Base-by-base conservation (phyloP, 768 basidiomycete species). In the Botryobasidium botryosum region DNA sequence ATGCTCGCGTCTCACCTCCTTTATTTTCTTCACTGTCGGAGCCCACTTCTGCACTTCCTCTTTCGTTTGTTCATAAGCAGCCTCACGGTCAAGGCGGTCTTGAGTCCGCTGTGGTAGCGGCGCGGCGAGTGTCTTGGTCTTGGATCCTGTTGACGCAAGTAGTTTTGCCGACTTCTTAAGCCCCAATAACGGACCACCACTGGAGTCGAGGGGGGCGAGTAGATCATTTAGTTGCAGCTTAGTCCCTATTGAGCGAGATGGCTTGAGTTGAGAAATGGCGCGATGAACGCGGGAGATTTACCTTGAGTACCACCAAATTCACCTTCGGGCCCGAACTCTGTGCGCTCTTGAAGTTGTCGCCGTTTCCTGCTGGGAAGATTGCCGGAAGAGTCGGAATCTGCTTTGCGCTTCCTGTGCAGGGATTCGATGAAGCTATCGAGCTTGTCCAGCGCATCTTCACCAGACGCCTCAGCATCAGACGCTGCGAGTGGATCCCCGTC, bases 11-110 rank as follows among this genome's bases (percentile, higher is more conserved):
- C 48, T 40, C 66, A 82, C 85, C 65, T 96, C 86, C 51, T 79
- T 78, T 52, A 99, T 88, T 18, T 74, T 72, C 59, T 82, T 84
- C 80, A 96, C 92, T 3, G 86, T 84, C 4, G 74, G 76, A 23
- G 74, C 74, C 94, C 92, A 97, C 65, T 92, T 94, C 51, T 83
- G 75, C 2, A 92, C 80, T 59, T 96, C 91, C 50, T 74, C 71
- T 57, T 85, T 87, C 3, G 91, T 96, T 61, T 83, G 72, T 54
- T 90, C 88, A 57, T 92, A 94, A 0, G 92, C 92, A 6, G 90
- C 92, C 57, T 88, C 78, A 40, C 92, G 77, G 52, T 94, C 87
- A 1, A 96, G 64, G 35, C 83, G 78, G 49, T 94, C 90, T 58
- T 94, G 85, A 0, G 79, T 73, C 26, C 88, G 72, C 18, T 79